Conservation (phyloP, 331 rosid species). For the Quercus tomentella region DNA sequence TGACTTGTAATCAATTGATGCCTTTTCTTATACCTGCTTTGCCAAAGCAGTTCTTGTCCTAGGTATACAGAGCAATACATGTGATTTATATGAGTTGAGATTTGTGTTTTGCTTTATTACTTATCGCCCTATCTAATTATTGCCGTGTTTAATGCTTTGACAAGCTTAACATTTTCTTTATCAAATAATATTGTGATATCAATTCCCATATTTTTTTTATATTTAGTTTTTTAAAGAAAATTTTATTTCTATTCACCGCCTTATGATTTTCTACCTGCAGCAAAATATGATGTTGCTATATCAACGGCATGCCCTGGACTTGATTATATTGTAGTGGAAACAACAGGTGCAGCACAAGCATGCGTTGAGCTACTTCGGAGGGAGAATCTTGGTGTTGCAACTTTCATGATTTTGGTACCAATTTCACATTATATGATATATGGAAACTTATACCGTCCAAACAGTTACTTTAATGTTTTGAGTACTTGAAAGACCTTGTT, state of each 20-base stretch:
- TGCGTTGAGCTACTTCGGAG: constrained; percentile 91
- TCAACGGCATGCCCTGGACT: constrained; percentile 92
- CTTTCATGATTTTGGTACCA: constrained; percentile 94
- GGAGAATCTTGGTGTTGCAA: constrained; percentile 86
- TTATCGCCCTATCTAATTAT: neutral
- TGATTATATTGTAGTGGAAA: constrained; percentile 94
- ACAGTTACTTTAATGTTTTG: constrained; percentile 6
- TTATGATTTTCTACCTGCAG: constrained; percentile 45
- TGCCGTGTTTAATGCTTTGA: neutral
- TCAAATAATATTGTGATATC: neutral
- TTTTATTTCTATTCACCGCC: constrained; percentile 19
- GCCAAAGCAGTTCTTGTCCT: neutral
- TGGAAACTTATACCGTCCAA: neutral
- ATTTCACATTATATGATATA: neutral
- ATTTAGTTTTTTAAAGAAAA: neutral
- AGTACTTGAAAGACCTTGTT: neutral
- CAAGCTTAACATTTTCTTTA: neutral
- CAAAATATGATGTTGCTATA: constrained; percentile 84
- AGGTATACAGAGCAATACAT: neutral
- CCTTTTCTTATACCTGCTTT: neutral
- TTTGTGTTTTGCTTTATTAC: neutral
- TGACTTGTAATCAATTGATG: neutral
- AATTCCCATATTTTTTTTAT: neutral
- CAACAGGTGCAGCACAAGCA: constrained; percentile 80
- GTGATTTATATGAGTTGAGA: neutral